phyloP scores from a whole-genome alignment of 129 eudicot species.

The Lonicera japonica region DNA sequence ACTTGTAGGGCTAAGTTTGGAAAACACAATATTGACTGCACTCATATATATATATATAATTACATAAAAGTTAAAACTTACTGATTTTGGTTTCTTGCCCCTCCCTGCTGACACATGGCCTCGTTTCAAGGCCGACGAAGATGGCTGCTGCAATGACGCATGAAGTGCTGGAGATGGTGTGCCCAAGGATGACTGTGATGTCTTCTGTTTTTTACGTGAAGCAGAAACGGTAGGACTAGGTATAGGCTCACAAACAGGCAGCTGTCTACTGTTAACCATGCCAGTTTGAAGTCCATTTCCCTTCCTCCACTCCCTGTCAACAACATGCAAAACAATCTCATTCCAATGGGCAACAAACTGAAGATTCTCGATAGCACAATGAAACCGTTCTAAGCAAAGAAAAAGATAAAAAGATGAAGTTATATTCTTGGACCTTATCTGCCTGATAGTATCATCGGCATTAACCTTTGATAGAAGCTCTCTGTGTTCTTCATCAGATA shows the following conservation, averaged over 20 bases:
- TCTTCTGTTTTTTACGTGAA: constrained; percentile 69
- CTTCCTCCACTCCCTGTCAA: constrained; percentile 75
- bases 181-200: constrained; percentile 60
- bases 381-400: not conserved
- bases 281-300: constrained; percentile 51
- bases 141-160: constrained; percentile 41
- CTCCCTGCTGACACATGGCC: constrained; percentile 55
- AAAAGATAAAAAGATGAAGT: too few relatives aligned
- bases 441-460: constrained; percentile 69
- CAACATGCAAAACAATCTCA: constrained; percentile 5
- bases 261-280: constrained; percentile 36
- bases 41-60: not conserved
- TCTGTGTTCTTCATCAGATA: constrained; percentile 93
- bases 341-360: not conserved
- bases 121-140: constrained; percentile 56
- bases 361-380: not conserved
- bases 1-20: too few relatives aligned
- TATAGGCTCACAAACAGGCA: constrained; percentile 30
- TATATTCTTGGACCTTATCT: constrained; percentile 47
- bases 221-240: constrained; percentile 63
- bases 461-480: constrained; percentile 67
- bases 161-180: constrained; percentile 58
- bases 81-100: constrained; percentile 68
- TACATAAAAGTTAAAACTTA: constrained; percentile 21
- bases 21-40: too few relatives aligned